These are phyloP conservation scores for Monotropa hypopitys DNA, from an alignment of 179 eudicot species.

Conservation along the genomic window DNA sequence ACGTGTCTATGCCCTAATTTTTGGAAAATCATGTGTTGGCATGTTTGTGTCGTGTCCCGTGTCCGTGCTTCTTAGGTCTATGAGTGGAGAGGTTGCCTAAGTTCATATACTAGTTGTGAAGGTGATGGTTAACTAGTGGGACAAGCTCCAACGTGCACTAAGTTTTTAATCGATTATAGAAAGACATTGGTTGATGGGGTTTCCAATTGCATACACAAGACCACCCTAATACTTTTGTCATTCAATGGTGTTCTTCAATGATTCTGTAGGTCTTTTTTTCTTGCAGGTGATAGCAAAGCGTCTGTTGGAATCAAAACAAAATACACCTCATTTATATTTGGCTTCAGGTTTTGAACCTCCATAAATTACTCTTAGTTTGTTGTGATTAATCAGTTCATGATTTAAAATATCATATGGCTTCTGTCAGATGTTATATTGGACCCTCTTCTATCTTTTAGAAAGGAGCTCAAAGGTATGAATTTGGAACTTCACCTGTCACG, in stretches of 20 bases:
- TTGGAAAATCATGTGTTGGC: too few species aligned
- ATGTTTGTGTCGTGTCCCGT: too few species aligned
- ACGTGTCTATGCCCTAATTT: too few species aligned
- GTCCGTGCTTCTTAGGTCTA: neutral
- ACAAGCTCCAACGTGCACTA: neutral
- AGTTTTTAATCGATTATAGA: neutral
- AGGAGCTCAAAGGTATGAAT: slow-evolving; percentile 71
- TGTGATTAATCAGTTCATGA: slow-evolving; percentile 4
- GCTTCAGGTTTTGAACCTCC: slow-evolving; percentile 45
- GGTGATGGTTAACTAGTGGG: neutral
- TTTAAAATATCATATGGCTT: slow-evolving; percentile 13
- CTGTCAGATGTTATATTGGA: slow-evolving; percentile 79
- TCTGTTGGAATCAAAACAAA: slow-evolving; percentile 87
- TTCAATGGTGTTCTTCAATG: neutral
- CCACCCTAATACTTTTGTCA: neutral
- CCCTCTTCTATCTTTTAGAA: slow-evolving; percentile 74
- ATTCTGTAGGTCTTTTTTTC: neutral
- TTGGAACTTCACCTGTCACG: neutral
- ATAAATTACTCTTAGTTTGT: neutral
- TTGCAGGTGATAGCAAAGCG: slow-evolving; percentile 86
- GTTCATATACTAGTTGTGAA: neutral
- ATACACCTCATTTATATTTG: slow-evolving; percentile 73
- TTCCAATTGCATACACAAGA: neutral
- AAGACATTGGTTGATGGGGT: too few species aligned
- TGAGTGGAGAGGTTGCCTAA: neutral